Evolutionary conservation across 352 stramenopile species (phyloP).

Genomic region (Phytophthora megakarya): DNA sequence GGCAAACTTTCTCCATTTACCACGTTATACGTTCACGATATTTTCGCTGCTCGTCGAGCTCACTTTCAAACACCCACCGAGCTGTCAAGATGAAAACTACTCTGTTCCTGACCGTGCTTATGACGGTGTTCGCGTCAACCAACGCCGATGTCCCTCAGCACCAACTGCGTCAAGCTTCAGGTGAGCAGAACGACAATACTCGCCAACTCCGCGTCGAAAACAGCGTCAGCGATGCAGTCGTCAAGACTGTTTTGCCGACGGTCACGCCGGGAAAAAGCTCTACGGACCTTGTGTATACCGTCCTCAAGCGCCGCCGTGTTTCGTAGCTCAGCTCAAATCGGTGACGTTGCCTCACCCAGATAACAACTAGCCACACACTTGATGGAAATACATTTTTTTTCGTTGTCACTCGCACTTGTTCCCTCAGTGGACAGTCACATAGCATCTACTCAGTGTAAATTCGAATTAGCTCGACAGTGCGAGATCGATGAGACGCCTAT

Average conservation of each 20-base stretch:
- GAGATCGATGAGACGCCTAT: no score
- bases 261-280: not conserved
- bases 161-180: no score
- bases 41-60: not conserved
- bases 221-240: not conserved
- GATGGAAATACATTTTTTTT: no score
- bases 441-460: no score
- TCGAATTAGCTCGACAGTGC: no score
- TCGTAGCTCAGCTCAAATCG: no score
- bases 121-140: not conserved
- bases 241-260: not conserved
- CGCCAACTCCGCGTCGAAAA: not conserved
- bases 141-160: not conserved
- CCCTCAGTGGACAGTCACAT: no score
- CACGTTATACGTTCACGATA: not conserved
- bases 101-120: conserved; percentile 1
- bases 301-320: not conserved
- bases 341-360: no score
- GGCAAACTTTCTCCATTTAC: not conserved
- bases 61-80: conserved; percentile 8
- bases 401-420: no score
- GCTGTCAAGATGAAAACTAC: not conserved
- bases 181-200: not conserved
- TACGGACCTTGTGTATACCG: not conserved
- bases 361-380: no score